Percentiles rank a stretch among this genome's conserved stretches.
Conservation (phyloP, 129 eudicot species). For the sunflower (Helianthus annuus) region DNA sequence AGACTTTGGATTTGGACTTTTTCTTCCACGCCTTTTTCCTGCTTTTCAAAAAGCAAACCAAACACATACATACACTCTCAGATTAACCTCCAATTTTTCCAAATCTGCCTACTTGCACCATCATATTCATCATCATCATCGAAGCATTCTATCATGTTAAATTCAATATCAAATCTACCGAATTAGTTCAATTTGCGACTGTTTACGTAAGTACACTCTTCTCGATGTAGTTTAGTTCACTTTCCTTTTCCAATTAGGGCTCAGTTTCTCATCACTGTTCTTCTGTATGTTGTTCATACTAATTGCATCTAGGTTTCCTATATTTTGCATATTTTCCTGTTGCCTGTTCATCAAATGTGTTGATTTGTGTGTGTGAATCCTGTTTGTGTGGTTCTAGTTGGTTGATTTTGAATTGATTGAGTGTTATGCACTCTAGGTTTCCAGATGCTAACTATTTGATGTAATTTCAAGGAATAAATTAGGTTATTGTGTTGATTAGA, state of each 20-base stretch:
- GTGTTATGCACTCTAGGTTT: no score
- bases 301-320: slow-evolving; percentile 13
- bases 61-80: not conserved
- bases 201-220: slow-evolving; percentile 18
- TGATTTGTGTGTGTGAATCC: not conserved
- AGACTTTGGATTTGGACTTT: slow-evolving; percentile 20
- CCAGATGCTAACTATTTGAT: no score
- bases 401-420: no score
- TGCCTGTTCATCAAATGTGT: no score
- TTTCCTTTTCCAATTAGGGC: slow-evolving; percentile 4
- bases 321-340: not conserved
- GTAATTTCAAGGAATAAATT: slow-evolving; percentile 6
- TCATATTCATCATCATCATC: not conserved
- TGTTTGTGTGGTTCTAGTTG: not conserved
- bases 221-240: not conserved
- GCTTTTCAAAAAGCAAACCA: slow-evolving; percentile 28
- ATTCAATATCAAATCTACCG: slow-evolving; percentile 15
- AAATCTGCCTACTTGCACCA: slow-evolving; percentile 6
- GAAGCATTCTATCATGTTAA: not conserved
- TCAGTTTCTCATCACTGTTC: slow-evolving; percentile 1
- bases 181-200: not conserved
- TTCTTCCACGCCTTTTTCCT: slow-evolving; percentile 8
- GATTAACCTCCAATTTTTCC: not conserved
- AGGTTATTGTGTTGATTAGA: not conserved
- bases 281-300: slow-evolving; percentile 11